These are phyloP conservation scores for Boletus rufocinnamomeus DNA, from an alignment of 768 basidiomycete species.

Conservation along the genomic window DNA sequence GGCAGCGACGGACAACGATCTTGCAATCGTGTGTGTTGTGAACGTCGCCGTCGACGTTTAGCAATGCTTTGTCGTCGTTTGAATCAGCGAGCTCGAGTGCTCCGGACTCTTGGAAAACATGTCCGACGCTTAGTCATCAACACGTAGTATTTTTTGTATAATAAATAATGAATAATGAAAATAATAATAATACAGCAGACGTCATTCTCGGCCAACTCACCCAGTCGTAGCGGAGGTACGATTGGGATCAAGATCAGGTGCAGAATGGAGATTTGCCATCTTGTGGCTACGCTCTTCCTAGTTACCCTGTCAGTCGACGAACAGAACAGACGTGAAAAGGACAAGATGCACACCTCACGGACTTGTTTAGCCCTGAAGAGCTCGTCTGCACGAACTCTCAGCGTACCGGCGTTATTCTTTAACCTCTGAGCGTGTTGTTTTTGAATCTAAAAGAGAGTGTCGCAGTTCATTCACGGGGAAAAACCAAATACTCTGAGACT, in stretches of 20 bases:
- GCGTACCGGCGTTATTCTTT: constrained; percentile 19
- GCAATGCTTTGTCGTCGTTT: constrained; percentile 23
- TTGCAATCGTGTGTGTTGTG: constrained; percentile 11
- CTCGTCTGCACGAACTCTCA: constrained; percentile 25
- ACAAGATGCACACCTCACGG: constrained; percentile 23
- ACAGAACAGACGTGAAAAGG: neutral
- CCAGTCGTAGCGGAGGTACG: neutral
- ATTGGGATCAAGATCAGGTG: neutral
- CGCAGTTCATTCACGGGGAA: neutral
- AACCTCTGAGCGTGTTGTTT: constrained; percentile 25
- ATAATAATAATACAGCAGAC: neutral
- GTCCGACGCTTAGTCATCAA: constrained; percentile 31
- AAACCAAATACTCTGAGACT: neutral
- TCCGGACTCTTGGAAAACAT: constrained; percentile 12
- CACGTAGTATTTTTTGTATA: neutral
- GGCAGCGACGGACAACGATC: constrained; percentile 11
- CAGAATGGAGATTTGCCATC: constrained; percentile 13
- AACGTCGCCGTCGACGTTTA: constrained; percentile 11
- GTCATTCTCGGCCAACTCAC: neutral
- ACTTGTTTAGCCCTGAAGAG: constrained; percentile 21
- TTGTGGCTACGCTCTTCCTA: constrained; percentile 26
- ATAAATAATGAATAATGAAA: neutral
- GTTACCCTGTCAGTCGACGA: neutral
- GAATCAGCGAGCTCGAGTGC: constrained; percentile 24
- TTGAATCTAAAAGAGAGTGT: constrained; percentile 23